Percentiles rank a stretch among this genome's conserved stretches.
phyloP scores from a whole-genome alignment of 2,329 filamentous ascomycete genomes.

The Ophiosphaerella korrae region DNA sequence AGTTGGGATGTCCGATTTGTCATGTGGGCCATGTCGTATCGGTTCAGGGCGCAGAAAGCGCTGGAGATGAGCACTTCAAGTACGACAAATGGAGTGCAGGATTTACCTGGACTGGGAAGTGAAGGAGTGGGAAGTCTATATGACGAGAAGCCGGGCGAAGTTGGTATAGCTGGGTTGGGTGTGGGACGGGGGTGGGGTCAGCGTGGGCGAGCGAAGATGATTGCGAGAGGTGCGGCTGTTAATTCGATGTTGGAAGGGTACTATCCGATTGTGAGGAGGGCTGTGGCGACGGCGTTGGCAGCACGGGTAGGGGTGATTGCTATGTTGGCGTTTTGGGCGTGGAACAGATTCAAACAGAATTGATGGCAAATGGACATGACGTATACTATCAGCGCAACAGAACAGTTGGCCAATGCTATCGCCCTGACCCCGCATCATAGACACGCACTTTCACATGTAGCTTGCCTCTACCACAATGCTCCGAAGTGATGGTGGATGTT shows the following conservation, averaged over 20 bases:
- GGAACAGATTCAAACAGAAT: conserved; percentile 20
- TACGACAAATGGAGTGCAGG: conserved; percentile 21
- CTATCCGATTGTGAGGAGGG: conserved; percentile 56
- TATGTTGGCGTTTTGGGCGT: conserved; percentile 25
- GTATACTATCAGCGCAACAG: no score
- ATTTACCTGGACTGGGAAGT: conserved; percentile 27
- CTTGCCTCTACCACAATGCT: not conserved
- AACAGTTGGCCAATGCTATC: not conserved
- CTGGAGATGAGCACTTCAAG: conserved; percentile 30
- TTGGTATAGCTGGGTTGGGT: conserved; percentile 53
- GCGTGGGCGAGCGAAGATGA: conserved; percentile 43
- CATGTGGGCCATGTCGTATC: conserved; percentile 64
- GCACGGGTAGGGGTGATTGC: conserved; percentile 40
- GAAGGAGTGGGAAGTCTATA: conserved; percentile 28
- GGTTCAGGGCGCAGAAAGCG: conserved; percentile 52
- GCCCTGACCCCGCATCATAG: not conserved
- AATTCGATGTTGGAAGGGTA: conserved; percentile 59
- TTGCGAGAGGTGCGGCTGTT: conserved; percentile 49
- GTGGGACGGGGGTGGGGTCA: conserved; percentile 49
- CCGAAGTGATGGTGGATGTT: no score
- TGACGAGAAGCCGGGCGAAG: conserved; percentile 47
- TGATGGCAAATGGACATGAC: not conserved
- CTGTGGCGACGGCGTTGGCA: conserved; percentile 52
- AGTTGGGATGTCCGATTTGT: conserved; percentile 64
- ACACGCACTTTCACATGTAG: not conserved